Evolutionary conservation across 2,329 filamentous ascomycete genomes (phyloP), one percentile per base, ranked within the genome.

Genomic region (Xenoacremonium recifei): DNA sequence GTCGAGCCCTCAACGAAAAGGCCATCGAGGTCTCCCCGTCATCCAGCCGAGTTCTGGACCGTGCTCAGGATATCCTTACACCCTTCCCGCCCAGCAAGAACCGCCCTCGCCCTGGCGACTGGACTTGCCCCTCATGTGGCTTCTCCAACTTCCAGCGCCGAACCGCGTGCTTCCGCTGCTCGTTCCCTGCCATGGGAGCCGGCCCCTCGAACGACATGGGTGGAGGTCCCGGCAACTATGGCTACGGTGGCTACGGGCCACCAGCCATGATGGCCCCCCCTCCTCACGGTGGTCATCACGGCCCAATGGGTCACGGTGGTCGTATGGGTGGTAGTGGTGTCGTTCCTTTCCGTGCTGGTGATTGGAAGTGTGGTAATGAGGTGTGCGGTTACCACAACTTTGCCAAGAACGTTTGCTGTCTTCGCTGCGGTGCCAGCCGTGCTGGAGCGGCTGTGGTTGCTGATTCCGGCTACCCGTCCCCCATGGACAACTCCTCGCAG

Each of bases 71-170:
- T 57, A 96, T 99, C 51, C 79, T 99, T 40, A 96, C 92, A 1
- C 91, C 93, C 0, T 99, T 99, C 76, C 93, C 93, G 38, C 93
- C 93, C 1, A 96, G 91, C 71, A 99, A 99, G 79, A 99, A 99
- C 70, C 85, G 93, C 32, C 93, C 93, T 48, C 87, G 93, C 44
- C 93, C 93, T 29, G 93, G 93, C 65, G 93, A 99, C 69, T 99
- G 93, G 93, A 97, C 92, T 46, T 99, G 93, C 75, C 93, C 93
- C 34, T 96, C 91, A 39, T 99, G 93, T 62, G 93, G 93, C 47
- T 99, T 99, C 73, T 96, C 90, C 60, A 99, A 99, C 77, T 99
- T 99, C 76, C 93, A 99, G 71, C 89, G 93, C 59, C 89, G 93
- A 57, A 97, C 93, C 15, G 93, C 92, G 39, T 99, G 93, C 70